These are phyloP conservation scores for Phytopythium ostracodes DNA, from an alignment of 352 stramenopile genomes.

Conservation along the genomic window DNA sequence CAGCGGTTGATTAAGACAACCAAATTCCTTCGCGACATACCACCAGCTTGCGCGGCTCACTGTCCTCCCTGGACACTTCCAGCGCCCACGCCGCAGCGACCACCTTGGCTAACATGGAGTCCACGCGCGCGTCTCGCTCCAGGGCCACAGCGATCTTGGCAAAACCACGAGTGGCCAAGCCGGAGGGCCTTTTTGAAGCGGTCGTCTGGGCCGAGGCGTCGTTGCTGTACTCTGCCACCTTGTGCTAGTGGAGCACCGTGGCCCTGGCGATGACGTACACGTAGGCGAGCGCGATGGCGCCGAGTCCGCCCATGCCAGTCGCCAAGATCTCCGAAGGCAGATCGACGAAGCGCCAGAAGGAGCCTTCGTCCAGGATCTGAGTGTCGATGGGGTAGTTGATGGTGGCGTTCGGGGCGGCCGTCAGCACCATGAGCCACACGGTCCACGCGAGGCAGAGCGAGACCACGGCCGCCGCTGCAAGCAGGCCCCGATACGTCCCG, in stretches of 20 bases:
- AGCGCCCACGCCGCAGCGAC: background rate
- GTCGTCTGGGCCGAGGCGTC: no score
- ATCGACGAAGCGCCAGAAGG: constrained; percentile 13
- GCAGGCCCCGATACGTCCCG: background rate
- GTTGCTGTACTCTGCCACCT: no score
- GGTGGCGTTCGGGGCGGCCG: constrained; percentile 6
- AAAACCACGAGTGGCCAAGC: background rate
- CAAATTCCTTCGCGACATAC: background rate
- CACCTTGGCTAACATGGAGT: background rate
- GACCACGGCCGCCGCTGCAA: background rate
- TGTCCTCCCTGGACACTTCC: background rate
- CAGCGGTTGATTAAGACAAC: background rate
- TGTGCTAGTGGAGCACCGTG: background rate
- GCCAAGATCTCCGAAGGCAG: background rate
- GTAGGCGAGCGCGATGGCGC: background rate
- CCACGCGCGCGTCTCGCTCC: background rate
- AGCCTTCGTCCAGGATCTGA: constrained; percentile 7
- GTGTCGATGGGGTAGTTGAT: constrained; percentile 13
- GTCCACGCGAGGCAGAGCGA: constrained; percentile 10
- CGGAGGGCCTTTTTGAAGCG: no score
- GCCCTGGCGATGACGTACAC: constrained; percentile 2
- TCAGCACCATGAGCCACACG: constrained; percentile 10
- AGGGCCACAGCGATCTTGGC: background rate
- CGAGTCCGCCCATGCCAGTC: background rate
- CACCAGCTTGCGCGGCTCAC: background rate